Base-by-base conservation (phyloP, 345 rosid species). In the Aethionema arabicum region DNA sequence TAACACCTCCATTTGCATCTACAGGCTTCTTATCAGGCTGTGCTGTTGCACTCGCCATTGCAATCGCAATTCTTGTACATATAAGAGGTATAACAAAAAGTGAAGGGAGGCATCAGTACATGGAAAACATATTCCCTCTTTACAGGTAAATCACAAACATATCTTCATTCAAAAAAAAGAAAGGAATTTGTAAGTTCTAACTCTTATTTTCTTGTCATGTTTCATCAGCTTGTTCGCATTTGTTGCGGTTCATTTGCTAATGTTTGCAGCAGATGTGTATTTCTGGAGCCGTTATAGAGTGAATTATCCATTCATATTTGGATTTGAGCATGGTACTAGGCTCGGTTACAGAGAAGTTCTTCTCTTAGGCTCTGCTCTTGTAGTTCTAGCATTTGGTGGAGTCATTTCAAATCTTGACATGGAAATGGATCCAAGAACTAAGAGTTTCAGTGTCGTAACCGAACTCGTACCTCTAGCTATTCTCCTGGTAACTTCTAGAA, bases 81-180 rank as follows among this genome's bases (percentile, higher is more conserved):
- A 79, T 81, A 11, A 71, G 85, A 65, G 57, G 78, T 56, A 6
- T 87, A 59, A 63, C 81, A 11, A 40, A 72, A 8, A 79, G 78
- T 36, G 67, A 68, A n/a, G 95, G 84, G 1, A 32, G 79, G 3
- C 67, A 68, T 30, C 58, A 57, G 48, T 90, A 85, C 48, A 90
- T 90, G 97, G 83, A 74, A 27, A 90, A 78, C 66, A 76, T 87
- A 35, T 90, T 90, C 53, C 97, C 95, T 29, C 88, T 90, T n/a
- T 86, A 88, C 67, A 69, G 79, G 86, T 83, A 14, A 2, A 16
- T 71, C 46, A 4, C 9, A 60, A 41, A 44, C 35, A 15, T 55
- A 56, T 11, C 16, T 61, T 31, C 39, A 51, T 42, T 33, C 1
- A 7, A 38, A 67, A 41, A 40, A 6, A n/a, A 32, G 44, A 36